phyloP scores from a whole-genome alignment of 768 basidiomycete genomes.

The Kwoniella pini region DNA sequence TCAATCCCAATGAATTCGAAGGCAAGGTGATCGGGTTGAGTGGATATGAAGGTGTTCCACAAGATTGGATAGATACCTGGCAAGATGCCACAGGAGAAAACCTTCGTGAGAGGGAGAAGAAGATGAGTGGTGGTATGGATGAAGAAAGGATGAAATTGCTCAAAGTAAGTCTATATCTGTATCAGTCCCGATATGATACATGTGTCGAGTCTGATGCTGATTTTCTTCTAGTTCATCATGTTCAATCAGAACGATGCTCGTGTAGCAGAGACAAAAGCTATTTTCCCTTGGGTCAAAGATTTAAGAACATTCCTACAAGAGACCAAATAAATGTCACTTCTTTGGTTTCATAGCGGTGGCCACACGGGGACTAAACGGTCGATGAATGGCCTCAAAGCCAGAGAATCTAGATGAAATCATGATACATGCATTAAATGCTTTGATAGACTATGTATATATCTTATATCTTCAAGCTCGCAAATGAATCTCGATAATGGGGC shows the following conservation, averaged over 20 bases:
- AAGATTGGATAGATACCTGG: slow-evolving; percentile 1
- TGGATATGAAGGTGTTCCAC: neutral
- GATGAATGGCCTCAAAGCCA: too few species aligned
- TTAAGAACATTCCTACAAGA: neutral
- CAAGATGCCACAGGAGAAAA: neutral
- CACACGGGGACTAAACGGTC: too few species aligned
- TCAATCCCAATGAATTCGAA: neutral
- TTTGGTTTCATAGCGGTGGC: too few species aligned
- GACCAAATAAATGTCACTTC: neutral
- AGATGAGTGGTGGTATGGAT: neutral
- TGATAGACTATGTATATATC: too few species aligned
- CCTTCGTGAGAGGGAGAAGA: neutral
- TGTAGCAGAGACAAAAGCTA: neutral
- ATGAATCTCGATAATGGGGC: too few species aligned
- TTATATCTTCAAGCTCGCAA: too few species aligned
- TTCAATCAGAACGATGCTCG: neutral
- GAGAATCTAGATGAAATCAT: too few species aligned
- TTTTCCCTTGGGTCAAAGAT: slow-evolving; percentile 9
- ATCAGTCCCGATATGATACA: neutral
- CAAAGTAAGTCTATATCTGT: slow-evolving; percentile 7
- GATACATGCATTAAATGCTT: too few species aligned
- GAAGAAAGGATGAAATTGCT: neutral
- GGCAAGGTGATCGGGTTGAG: neutral
- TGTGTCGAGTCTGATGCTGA: neutral
- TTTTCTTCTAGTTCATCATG: neutral